A percentile compares a stretch with the other conserved stretches of the same genome.
These are phyloP conservation scores for Colletotrichum trifolii DNA, from an alignment of 2,329 filamentous ascomycete genomes.

Conservation along the genomic window DNA sequence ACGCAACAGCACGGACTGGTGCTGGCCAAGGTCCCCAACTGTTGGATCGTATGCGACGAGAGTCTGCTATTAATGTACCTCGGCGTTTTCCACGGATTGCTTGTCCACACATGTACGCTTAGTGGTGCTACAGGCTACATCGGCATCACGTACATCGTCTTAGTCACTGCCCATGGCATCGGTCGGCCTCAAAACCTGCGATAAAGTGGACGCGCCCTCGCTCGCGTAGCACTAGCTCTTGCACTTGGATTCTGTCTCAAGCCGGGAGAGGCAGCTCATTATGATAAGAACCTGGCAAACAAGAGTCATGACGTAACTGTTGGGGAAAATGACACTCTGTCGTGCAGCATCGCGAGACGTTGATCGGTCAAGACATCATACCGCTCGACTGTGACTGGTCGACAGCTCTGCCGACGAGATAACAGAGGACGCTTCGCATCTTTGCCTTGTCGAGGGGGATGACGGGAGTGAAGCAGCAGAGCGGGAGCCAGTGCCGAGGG, in stretches of 20 bases:
- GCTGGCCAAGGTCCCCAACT: no score
- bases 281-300: constrained; percentile 11
- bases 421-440: no score
- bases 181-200: not conserved
- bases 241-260: not conserved
- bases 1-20: no score
- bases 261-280: constrained; percentile 30
- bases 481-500: no score
- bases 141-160: constrained; percentile 16
- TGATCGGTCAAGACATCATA: no score
- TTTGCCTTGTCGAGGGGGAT: no score
- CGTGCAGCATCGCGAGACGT: constrained; percentile 1
- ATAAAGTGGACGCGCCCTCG: constrained; percentile 15
- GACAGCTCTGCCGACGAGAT: no score
- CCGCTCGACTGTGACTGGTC: no score
- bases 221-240: not conserved
- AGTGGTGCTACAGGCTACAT: constrained; percentile 4
- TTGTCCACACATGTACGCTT: not conserved
- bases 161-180: no score
- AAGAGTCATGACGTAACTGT: constrained; percentile 31
- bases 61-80: constrained; percentile 2
- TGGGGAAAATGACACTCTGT: not conserved
- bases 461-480: no score
- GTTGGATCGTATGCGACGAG: no score
- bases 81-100: not conserved